Base-by-base conservation (phyloP, 2,329 filamentous ascomycete species). In the Cordyceps tenuipes region DNA sequence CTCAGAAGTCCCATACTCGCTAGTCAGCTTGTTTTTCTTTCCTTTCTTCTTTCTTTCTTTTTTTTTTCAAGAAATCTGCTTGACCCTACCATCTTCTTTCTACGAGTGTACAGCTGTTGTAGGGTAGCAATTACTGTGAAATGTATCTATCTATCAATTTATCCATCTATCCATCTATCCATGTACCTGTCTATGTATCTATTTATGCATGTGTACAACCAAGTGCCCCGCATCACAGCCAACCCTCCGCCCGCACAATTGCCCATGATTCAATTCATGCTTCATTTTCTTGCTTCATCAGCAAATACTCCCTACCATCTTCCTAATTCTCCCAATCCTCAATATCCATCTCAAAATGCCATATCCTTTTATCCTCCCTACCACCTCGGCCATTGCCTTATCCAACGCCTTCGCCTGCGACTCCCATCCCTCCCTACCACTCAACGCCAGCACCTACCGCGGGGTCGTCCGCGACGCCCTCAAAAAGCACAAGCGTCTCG, bases 401-500 rank as follows among this genome's bases (percentile, higher is more conserved):
- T 88, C 89, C 23, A 80, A 87, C 43, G 88, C 80, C 73, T 87
- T 96, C 73, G 82, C 77, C 67, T 93, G 89, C 68, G 83, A 86
- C 64, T 91, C 90, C 3, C 93, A 97, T 73, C 93, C 94, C 3
- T 96, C 93, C 0, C 81, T 99, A 47, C 90, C 91, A 26, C 83
- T 93, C 67, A 83, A 84, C 59, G 87, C 91, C 23, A 92, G 91
- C 65, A 93, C 90, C 9, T 85, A 90, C 69, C 90, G 94, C 62
- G 89, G 89, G 66, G 84, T 96, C 19, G 81, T 97, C 56, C 86
- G 91, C 67, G 86, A 93, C 72, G 83, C 86, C 3, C 80, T 99
- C 62, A 97, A 97, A 76, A 86, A 86, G 66, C 87, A 97, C 79
- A 97, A 96, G 74, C 86, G 91, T 57, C 82, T 96, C n/a, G 81